Percentiles rank a stretch among this genome's conserved stretches.
These are phyloP conservation scores for Allantophomopsis cytisporea DNA, from an alignment of 2,329 filamentous ascomycete genomes.

Conservation along the genomic window DNA sequence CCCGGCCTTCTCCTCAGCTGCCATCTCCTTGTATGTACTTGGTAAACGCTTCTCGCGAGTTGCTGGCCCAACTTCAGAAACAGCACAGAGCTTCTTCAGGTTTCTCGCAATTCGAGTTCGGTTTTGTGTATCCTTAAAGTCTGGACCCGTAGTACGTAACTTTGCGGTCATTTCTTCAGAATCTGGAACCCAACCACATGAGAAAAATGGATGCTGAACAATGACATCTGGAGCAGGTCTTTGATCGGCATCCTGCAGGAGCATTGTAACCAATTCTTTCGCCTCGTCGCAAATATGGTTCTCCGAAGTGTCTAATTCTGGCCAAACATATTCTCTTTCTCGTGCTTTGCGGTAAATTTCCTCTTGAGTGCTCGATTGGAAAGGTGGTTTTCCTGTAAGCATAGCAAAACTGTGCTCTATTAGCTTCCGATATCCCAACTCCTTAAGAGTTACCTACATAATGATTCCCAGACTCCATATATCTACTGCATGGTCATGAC, in stretches of 20 bases:
- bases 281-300: conserved; percentile 64
- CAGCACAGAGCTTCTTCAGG: conserved; percentile 40
- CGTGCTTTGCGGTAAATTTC: conserved; percentile 66
- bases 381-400: conserved; percentile 90
- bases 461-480: conserved; percentile 98
- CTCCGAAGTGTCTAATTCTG: conserved; percentile 46
- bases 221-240: conserved; percentile 67
- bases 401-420: conserved; percentile 62
- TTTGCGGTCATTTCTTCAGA: conserved; percentile 43
- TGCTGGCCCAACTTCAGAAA: conserved; percentile 43
- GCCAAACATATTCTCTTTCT: conserved; percentile 70
- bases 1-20: conserved; percentile 52
- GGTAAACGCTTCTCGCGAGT: conserved; percentile 34
- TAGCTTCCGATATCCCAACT: conserved; percentile 13
- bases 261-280: conserved; percentile 63
- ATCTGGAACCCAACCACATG: conserved; percentile 57
- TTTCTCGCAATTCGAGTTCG: conserved; percentile 32
- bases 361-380: conserved; percentile 81
- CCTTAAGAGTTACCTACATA: conserved; percentile 41
- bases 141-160: conserved; percentile 41
- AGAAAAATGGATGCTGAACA: conserved; percentile 70
- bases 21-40: conserved; percentile 46
- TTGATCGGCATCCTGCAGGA: conserved; percentile 63
- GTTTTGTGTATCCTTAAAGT: conserved; percentile 42
- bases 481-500: conserved; percentile 95